Base-by-base conservation (phyloP, 768 basidiomycete species). In the Pleurotus eryngii region DNA sequence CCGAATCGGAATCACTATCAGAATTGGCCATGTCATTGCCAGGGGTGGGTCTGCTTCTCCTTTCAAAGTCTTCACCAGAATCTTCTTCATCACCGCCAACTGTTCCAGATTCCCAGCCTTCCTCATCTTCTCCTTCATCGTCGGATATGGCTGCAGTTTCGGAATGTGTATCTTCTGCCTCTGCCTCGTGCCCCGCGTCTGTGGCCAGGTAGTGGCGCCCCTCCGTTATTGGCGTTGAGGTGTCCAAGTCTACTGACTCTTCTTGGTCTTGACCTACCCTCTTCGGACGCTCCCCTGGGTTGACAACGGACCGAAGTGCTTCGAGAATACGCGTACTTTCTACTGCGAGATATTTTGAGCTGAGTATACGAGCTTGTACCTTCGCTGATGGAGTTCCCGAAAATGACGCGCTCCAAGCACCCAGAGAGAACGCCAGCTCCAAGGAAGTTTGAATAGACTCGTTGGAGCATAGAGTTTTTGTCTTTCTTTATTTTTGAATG, bases 401-500 rank as follows among this genome's bases (percentile, higher is more conserved):
- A 2, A 65, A 61, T 22, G 69, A 74, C 9, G 73, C 67, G 55
- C 69, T 70, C 0, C 63, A 63, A 7, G 72, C 58, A 14, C 18
- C n/a, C 37, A 20, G 38, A 12, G 39, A 9, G 3, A 87, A 69
- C 66, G 86, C 80, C 35, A 72, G 66, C 1, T 67, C 65, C 17
- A 89, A 63, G 8, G 79, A 79, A 2, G 69, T 63, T 54, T 74
- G 74, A 39, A 88, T 63, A 22, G 73, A 66, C n/a, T 75, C 68
- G 61, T 86, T 78, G 12, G 71, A 70, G 22, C 76, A 79, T 12
- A 95, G 72, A 2, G 73, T 58, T 55, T 55, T 77, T 81, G 67
- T 92, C 87, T 68, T 95, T 95, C 48, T 81, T 81, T 37, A 95
- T 67, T 72, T 89, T 94, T 4, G 82, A 80, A 62, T 74, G 76